These are phyloP conservation scores for Trametes meyenii DNA, from an alignment of 768 basidiomycete species.

Conservation along the genomic window DNA sequence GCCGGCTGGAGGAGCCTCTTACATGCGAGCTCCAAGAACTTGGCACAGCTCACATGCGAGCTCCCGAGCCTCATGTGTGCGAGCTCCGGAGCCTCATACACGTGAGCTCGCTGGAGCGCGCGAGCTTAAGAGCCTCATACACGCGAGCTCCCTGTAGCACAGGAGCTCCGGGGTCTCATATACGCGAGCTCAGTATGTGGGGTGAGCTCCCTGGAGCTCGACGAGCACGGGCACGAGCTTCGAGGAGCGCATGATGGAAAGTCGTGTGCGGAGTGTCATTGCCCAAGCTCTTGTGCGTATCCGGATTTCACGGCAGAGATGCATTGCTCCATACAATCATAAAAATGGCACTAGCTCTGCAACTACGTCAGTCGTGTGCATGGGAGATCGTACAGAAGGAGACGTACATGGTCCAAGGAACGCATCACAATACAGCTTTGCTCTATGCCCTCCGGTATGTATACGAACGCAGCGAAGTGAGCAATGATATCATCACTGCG, in stretches of 20 bases:
- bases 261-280: too few relatives aligned
- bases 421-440: slow-evolving; percentile 3
- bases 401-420: slow-evolving; percentile 3
- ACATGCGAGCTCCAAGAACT: not conserved
- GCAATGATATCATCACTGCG: not conserved
- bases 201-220: not conserved
- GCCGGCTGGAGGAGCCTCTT: not conserved
- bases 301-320: too few relatives aligned
- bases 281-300: too few relatives aligned
- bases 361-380: not conserved
- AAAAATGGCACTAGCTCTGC: not conserved
- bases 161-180: not conserved
- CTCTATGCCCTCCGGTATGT: not conserved
- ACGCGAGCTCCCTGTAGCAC: not conserved
- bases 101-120: not conserved
- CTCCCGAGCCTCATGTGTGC: not conserved
- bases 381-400: not conserved
- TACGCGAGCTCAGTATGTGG: not conserved
- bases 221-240: too few relatives aligned
- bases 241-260: too few relatives aligned
- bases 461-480: not conserved
- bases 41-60: not conserved
- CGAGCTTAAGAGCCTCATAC: not conserved
- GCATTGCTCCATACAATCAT: too few relatives aligned
- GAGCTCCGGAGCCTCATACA: not conserved